Conservation (phyloP, 2,329 filamentous ascomycete genomes). For the Diatrype stigma region DNA sequence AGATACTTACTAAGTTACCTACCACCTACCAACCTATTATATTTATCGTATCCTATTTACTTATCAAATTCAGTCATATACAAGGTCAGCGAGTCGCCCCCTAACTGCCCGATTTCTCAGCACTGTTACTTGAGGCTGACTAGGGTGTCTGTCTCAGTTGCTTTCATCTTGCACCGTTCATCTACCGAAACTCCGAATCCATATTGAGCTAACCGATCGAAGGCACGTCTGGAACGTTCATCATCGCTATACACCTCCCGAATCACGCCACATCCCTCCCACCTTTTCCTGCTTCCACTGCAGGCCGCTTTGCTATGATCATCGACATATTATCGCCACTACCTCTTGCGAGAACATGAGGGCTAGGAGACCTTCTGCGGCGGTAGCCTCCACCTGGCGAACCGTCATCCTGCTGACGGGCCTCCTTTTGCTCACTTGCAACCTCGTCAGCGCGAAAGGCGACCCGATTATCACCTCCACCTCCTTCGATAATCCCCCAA, state of each 20-base stretch:
- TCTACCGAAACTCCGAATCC: not conserved
- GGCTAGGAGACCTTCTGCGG: conserved; percentile 42
- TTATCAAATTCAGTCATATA: no score
- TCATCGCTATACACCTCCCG: not conserved
- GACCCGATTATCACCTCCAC: conserved; percentile 62
- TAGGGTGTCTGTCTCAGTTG: no score
- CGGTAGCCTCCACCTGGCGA: conserved; percentile 40
- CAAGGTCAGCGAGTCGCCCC: no score
- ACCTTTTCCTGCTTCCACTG: not conserved
- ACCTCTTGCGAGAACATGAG: conserved; percentile 47
- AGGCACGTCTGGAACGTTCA: not conserved
- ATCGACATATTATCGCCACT: conserved; percentile 24
- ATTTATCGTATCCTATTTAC: no score
- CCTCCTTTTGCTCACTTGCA: conserved; percentile 21
- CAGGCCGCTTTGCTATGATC: conserved; percentile 38
- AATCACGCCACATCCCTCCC: not conserved
- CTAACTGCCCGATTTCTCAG: no score
- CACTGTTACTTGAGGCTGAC: no score
- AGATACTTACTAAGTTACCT: no score
- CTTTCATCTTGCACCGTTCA: not conserved
- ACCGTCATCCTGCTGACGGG: conserved; percentile 31
- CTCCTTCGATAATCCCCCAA: conserved; percentile 62
- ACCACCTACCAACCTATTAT: no score
- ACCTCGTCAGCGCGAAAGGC: conserved; percentile 48
- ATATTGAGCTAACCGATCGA: not conserved